Conservation (phyloP, 768 basidiomycete genomes). For the Kwoniella shandongensis region DNA sequence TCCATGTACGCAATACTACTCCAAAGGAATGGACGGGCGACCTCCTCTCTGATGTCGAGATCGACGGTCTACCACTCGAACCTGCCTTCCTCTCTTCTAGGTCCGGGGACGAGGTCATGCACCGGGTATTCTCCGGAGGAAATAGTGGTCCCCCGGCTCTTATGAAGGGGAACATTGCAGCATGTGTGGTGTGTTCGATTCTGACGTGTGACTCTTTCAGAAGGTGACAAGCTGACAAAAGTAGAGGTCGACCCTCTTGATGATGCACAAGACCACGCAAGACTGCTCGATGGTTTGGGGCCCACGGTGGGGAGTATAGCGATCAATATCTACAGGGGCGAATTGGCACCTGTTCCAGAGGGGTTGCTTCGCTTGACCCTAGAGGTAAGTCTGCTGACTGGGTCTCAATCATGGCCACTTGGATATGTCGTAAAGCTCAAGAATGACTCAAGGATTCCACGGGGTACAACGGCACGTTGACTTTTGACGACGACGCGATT, state of each 20-base stretch:
- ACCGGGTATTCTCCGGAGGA: not conserved
- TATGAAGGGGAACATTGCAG: not conserved
- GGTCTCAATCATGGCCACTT: no score
- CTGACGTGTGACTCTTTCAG: no score
- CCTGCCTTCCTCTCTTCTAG: constrained; percentile 2
- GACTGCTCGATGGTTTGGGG: no score
- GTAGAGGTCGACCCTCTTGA: not conserved
- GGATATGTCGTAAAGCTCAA: no score
- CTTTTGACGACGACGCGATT: no score
- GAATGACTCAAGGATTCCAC: no score
- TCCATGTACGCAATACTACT: constrained; percentile 4
- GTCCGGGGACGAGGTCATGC: not conserved
- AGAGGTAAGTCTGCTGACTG: not conserved
- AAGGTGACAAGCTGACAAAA: not conserved
- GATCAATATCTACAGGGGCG: no score
- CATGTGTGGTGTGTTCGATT: not conserved
- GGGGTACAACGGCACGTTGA: no score
- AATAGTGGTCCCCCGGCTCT: not conserved
- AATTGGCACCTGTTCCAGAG: no score
- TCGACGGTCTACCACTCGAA: constrained; percentile 5
- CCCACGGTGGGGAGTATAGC: no score
- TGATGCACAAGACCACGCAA: no score
- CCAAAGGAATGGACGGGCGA: constrained; percentile 1
- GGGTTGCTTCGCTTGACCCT: no score
- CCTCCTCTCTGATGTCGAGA: not conserved